phyloP scores from a whole-genome alignment of 768 basidiomycete genomes.

The Tephrocybe sp. region DNA sequence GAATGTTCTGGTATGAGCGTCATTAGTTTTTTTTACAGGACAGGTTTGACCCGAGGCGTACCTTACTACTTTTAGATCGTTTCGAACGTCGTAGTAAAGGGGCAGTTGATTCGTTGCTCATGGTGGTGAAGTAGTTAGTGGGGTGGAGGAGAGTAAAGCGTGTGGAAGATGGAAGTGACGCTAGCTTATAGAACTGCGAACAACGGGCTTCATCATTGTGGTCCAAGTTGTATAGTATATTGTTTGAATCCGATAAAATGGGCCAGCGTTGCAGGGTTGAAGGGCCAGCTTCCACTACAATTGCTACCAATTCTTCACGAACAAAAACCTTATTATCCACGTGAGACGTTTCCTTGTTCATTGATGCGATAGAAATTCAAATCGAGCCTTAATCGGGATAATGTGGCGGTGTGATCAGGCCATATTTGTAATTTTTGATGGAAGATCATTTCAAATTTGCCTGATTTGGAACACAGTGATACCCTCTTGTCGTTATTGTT shows the following conservation, averaged over 20 bases:
- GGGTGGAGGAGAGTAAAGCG: not conserved
- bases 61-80: not conserved
- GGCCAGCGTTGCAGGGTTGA: no score
- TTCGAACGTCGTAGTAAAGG: not conserved
- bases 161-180: not conserved
- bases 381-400: no score
- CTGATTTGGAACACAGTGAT: not conserved
- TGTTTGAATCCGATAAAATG: no score
- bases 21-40: no score
- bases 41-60: not conserved
- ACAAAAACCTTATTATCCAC: no score
- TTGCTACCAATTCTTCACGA: no score
- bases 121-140: not conserved
- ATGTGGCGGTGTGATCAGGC: no score
- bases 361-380: no score
- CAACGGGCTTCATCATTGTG: constrained; percentile 3
- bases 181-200: constrained; percentile 1
- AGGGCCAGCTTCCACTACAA: no score
- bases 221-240: not conserved
- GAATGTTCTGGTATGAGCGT: no score
- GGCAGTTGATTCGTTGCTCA: not conserved
- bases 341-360: no score
- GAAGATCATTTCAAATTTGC: not conserved
- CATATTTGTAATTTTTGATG: no score
- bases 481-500: constrained; percentile 11